Conservation (phyloP, 148 eudicot genomes). For the Polygonum maritimum region DNA sequence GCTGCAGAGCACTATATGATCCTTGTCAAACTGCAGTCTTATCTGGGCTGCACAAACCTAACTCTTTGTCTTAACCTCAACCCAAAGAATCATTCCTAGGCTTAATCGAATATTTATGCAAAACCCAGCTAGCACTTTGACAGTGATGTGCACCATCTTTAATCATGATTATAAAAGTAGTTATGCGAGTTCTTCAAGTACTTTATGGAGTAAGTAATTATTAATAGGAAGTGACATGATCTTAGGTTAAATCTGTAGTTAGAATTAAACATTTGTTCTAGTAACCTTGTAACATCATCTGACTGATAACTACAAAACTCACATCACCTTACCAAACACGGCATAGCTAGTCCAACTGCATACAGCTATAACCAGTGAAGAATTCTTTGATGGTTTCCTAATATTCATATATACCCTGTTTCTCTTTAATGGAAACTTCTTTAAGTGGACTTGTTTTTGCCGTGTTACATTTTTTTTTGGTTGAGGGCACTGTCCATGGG, state of each 20-base stretch:
- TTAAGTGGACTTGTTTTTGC: not conserved
- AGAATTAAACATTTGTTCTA: not conserved
- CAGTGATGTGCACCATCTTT: not conserved
- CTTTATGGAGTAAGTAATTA: not conserved
- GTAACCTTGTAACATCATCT: not conserved
- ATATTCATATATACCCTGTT: not conserved
- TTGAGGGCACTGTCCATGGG: no score
- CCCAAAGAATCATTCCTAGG: not conserved
- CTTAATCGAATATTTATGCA: not conserved
- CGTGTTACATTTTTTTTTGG: not conserved
- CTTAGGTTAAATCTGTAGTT: not conserved
- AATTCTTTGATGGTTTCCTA: conserved; percentile 1
- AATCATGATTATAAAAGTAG: not conserved
- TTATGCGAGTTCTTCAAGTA: not conserved
- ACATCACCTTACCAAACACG: not conserved
- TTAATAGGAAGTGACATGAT: not conserved
- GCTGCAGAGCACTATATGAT: not conserved
- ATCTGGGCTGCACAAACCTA: not conserved
- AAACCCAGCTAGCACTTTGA: not conserved
- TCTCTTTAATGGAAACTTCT: not conserved
- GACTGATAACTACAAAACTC: not conserved
- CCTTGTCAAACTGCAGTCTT: not conserved
- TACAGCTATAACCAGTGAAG: not conserved
- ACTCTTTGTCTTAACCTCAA: not conserved
- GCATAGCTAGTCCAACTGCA: not conserved